Percentiles rank a stretch among this genome's conserved stretches.
Conservation (phyloP, 2,329 filamentous ascomycete genomes). For the Colletotrichum nymphaeae region DNA sequence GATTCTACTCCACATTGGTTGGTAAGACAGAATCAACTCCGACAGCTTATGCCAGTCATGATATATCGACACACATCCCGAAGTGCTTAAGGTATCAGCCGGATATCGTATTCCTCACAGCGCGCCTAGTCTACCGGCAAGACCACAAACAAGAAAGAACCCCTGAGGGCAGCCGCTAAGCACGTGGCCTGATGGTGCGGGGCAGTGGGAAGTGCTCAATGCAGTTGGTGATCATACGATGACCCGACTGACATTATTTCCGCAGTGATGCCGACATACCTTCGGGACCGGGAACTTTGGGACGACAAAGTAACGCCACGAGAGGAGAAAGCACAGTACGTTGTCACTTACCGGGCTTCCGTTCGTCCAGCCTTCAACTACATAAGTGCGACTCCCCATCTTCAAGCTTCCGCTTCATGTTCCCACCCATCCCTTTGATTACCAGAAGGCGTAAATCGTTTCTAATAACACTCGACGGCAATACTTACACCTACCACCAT, state of each 20-base stretch:
- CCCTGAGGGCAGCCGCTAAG: background rate
- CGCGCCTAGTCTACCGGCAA: background rate
- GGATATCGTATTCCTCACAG: background rate
- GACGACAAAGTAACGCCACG: constrained; percentile 24
- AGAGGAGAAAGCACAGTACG: constrained; percentile 9
- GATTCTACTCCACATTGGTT: background rate
- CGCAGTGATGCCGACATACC: background rate
- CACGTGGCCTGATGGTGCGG: constrained; percentile 26
- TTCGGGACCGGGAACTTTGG: background rate
- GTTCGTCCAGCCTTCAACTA: background rate
- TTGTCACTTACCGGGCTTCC: constrained; percentile 3
- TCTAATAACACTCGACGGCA: background rate
- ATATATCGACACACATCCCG: background rate
- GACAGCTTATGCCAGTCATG: no score
- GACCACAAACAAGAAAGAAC: background rate
- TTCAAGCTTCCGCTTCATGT: no score
- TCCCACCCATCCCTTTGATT: background rate
- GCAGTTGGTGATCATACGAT: constrained; percentile 18
- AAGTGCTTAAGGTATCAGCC: background rate
- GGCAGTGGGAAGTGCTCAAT: background rate
- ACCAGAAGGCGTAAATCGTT: no score
- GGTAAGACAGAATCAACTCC: background rate
- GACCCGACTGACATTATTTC: constrained; percentile 13
- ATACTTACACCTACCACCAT: constrained; percentile 45
- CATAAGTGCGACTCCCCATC: background rate